Evolutionary conservation across 495 filamentous ascomycete genomes (phyloP).

Genomic region (Beverwykella pulmonaria): DNA sequence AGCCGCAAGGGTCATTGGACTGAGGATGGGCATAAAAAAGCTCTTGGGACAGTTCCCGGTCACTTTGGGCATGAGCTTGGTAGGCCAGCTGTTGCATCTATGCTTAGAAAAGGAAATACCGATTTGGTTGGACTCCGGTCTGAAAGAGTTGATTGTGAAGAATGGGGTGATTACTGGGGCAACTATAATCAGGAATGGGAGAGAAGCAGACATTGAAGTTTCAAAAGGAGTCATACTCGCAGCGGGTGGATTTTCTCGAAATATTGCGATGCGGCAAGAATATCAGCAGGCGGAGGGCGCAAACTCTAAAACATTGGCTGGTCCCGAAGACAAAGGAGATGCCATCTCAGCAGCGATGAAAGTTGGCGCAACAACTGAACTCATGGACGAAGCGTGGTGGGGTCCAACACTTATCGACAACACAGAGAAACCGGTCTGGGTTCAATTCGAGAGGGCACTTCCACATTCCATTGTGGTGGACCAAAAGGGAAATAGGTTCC

Average conservation of each 20-base stretch:
- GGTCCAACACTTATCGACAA: constrained; percentile 7
- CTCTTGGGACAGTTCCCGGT: background rate
- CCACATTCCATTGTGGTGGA: constrained; percentile 42
- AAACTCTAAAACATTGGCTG: background rate
- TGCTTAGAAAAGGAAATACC: background rate
- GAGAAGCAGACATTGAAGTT: constrained; percentile 20
- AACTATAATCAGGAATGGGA: constrained; percentile 23
- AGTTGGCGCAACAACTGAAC: constrained; percentile 17
- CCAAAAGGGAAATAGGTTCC: constrained; percentile 34
- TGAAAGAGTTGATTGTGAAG: background rate
- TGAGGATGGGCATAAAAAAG: background rate
- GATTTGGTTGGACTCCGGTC: background rate
- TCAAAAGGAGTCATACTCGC: constrained; percentile 35
- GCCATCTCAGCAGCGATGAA: constrained; percentile 15
- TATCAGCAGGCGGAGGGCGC: background rate
- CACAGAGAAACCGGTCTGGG: background rate
- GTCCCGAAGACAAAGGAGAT: constrained; percentile 11
- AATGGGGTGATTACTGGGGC: background rate
- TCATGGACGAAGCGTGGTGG: constrained; percentile 27
- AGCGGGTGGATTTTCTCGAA: constrained; percentile 38
- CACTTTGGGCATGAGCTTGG: constrained; percentile 13
- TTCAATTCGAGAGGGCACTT: constrained; percentile 25
- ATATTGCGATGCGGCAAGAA: constrained; percentile 13
- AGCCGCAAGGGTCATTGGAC: constrained; percentile 1
- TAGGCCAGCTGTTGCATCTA: constrained; percentile 35